These are phyloP conservation scores for Macrolepiota dolichaula DNA, from an alignment of 768 basidiomycete species.

Conservation along the genomic window DNA sequence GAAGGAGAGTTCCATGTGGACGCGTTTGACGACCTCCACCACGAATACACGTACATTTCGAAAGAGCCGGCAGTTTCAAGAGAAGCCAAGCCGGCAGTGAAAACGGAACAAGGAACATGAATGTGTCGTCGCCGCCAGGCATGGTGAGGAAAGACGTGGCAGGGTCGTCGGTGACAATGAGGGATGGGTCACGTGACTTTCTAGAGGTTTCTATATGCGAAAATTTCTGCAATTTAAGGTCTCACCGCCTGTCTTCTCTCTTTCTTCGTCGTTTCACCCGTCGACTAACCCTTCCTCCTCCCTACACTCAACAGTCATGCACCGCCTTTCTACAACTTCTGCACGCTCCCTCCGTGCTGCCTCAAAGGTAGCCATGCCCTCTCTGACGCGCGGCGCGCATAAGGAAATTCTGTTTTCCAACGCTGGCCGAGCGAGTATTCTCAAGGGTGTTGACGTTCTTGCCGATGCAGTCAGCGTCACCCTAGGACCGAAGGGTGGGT, in stretches of 20 bases:
- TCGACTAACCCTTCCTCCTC: neutral
- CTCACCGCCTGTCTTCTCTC: neutral
- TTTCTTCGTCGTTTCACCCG: neutral
- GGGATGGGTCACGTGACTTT: conserved; percentile 16
- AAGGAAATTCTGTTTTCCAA: conserved; percentile 98
- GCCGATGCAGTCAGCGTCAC: conserved; percentile 97
- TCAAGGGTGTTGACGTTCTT: conserved; percentile 94
- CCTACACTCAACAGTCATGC: conserved; percentile 44
- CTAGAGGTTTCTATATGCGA: conserved; percentile 8
- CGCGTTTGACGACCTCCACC: too few species aligned
- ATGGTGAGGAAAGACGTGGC: conserved; percentile 8
- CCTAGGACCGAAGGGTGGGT: conserved; percentile 88
- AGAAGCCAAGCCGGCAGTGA: neutral
- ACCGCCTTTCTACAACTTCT: conserved; percentile 67
- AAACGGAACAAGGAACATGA: neutral
- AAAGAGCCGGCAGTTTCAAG: too few species aligned
- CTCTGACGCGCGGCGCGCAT: conserved; percentile 70
- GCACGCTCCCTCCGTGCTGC: conserved; percentile 66
- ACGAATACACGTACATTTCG: too few species aligned
- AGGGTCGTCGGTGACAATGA: conserved; percentile 11
- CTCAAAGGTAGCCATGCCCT: conserved; percentile 49
- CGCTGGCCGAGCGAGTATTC: conserved; percentile 89
- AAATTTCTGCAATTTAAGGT: conserved; percentile 2
- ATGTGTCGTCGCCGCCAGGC: neutral
- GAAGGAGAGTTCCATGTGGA: too few species aligned